A percentile compares a stretch with the other conserved stretches of the same genome.
phyloP scores from a whole-genome alignment of 208 protist species.

The Leishmania tarentolae region DNA sequence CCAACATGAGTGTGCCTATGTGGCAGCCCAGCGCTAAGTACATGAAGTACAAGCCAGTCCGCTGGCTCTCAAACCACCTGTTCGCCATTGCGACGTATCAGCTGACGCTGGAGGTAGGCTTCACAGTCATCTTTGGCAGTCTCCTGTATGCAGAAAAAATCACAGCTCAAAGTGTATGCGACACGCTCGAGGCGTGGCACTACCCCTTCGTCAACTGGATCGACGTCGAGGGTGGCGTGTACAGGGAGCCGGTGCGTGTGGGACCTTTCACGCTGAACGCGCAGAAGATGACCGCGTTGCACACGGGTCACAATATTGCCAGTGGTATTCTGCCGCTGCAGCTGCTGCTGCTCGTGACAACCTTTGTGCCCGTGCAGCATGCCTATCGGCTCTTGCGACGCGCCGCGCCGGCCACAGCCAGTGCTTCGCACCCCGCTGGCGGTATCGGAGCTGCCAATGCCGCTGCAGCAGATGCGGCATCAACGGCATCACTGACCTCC shows the following conservation, averaged over 20 bases:
- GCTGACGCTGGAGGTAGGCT: constrained; percentile 56
- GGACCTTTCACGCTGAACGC: constrained; percentile 50
- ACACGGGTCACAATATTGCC: constrained; percentile 71
- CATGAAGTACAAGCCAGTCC: constrained; percentile 45
- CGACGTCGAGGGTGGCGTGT: constrained; percentile 44
- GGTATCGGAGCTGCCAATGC: not conserved
- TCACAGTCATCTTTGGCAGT: constrained; percentile 45
- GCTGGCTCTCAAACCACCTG: constrained; percentile 62
- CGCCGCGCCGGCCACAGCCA: not conserved
- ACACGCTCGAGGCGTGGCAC: constrained; percentile 30
- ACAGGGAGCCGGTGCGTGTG: constrained; percentile 42
- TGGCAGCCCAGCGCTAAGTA: constrained; percentile 45
- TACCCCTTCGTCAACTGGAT: constrained; percentile 66
- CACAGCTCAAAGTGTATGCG: constrained; percentile 39
- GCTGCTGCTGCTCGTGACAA: constrained; percentile 47
- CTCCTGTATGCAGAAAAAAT: constrained; percentile 34
- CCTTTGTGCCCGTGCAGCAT: constrained; percentile 39
- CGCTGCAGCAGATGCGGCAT: not conserved
- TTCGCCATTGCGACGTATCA: constrained; percentile 68
- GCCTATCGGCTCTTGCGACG: constrained; percentile 16
- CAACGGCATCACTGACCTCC: constrained; percentile 1
- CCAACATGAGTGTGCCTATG: constrained; percentile 20
- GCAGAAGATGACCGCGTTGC: constrained; percentile 59
- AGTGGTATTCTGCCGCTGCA: constrained; percentile 68
- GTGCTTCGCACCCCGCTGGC: not conserved